Conservation (phyloP, 148 eudicot species). For the Vaccinium darrowii region DNA sequence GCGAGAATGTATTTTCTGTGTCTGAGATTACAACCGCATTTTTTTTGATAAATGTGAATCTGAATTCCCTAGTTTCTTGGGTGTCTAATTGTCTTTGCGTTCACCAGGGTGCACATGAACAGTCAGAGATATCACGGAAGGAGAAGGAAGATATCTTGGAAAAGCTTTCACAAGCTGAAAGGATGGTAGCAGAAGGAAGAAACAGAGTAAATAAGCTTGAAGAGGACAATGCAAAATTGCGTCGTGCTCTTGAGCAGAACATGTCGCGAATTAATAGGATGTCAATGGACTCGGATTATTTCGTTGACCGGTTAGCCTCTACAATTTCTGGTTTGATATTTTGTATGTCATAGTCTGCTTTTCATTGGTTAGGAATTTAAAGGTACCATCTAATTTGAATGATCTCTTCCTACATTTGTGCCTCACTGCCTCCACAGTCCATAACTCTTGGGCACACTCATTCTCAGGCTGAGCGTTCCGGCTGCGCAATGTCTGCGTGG, state of each 20-base stretch:
- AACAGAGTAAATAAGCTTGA: conserved; percentile 76
- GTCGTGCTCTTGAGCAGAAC: conserved; percentile 96
- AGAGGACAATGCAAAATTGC: conserved; percentile 88
- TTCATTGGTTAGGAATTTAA: neutral
- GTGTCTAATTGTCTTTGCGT: conserved; percentile 16
- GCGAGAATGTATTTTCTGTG: neutral
- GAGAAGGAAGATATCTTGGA: conserved; percentile 66
- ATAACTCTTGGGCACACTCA: neutral
- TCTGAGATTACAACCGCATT: neutral
- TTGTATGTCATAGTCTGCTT: neutral
- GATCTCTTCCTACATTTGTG: neutral
- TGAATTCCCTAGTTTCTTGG: neutral
- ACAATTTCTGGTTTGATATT: neutral
- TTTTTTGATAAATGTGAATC: neutral
- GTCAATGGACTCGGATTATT: conserved; percentile 95
- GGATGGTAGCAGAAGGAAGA: conserved; percentile 55
- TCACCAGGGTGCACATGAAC: conserved; percentile 68
- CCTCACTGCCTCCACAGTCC: neutral
- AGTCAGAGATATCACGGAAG: conserved; percentile 50
- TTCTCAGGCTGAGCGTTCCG: neutral
- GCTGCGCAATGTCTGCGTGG: neutral
- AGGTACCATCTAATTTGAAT: neutral
- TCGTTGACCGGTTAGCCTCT: conserved; percentile 79
- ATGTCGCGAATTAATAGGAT: conserved; percentile 96
- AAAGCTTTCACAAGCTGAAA: conserved; percentile 69